These are phyloP conservation scores for Sporothrix inflata DNA, from an alignment of 2,329 filamentous ascomycete species.

Conservation along the genomic window DNA sequence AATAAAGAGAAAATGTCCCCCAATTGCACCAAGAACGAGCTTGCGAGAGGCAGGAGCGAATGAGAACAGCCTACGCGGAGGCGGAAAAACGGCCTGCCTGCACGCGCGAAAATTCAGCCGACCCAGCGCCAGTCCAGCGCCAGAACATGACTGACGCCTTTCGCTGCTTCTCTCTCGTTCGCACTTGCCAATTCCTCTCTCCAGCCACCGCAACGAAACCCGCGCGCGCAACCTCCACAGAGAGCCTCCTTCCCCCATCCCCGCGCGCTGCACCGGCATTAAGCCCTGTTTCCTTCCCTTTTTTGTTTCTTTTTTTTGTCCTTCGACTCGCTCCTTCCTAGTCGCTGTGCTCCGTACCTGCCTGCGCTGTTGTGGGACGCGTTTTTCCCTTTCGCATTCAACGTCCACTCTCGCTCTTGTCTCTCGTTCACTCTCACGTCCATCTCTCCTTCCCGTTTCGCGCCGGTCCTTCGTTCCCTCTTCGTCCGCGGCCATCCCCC, in stretches of 20 bases:
- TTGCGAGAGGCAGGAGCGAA: neutral
- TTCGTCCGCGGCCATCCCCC: neutral
- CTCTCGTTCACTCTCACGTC: constrained; percentile 4
- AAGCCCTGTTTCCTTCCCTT: constrained; percentile 6
- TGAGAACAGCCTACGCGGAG: neutral
- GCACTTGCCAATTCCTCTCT: neutral
- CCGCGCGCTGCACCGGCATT: constrained; percentile 15
- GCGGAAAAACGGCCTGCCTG: constrained; percentile 18
- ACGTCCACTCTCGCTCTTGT: neutral
- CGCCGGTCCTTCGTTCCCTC: neutral
- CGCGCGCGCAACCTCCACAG: constrained; percentile 9
- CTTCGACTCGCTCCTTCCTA: neutral
- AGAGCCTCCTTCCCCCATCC: constrained; percentile 3
- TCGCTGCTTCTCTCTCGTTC: neutral
- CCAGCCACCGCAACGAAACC: neutral
- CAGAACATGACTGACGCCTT: neutral
- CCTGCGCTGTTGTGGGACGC: constrained; percentile 26
- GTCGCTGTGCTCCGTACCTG: constrained; percentile 1
- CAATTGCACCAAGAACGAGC: neutral
- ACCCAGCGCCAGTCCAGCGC: neutral
- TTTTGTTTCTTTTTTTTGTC: neutral
- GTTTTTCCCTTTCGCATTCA: constrained; percentile 17
- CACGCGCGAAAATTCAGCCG: constrained; percentile 15
- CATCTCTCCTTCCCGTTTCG: neutral
- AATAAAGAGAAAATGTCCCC: neutral